A percentile compares a stretch with the other conserved stretches of the same genome.
phyloP scores from a whole-genome alignment of 371 early-diverging fungal genomes.

The Apophysomyces ossiformis region DNA sequence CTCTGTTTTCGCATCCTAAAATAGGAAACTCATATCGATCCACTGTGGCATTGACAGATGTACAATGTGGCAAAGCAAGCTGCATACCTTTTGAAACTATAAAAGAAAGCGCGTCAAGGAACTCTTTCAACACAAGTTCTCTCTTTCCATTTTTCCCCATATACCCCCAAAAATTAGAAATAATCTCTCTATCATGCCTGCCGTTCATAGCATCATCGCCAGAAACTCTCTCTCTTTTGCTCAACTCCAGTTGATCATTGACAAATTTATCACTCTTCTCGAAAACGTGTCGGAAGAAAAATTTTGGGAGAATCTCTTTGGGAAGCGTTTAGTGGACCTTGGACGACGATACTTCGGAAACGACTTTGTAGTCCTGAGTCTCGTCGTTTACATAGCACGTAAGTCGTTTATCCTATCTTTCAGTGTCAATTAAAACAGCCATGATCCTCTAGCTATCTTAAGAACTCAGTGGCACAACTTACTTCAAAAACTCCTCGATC shows the following conservation, averaged over 20 bases:
- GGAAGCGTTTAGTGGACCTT: conserved; percentile 31
- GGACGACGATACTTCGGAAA: conserved; percentile 42
- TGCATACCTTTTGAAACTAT: no score
- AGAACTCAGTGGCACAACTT: conserved; percentile 30
- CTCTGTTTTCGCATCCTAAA: no score
- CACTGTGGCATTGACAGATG: no score
- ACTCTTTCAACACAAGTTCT: no score
- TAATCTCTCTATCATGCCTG: no score
- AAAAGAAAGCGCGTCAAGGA: no score
- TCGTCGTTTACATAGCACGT: conserved; percentile 37
- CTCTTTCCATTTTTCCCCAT: no score
- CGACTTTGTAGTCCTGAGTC: conserved; percentile 36
- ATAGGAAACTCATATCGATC: no score
- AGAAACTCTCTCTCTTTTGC: no score
- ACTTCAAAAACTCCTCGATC: conserved; percentile 12
- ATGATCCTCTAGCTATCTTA: conserved; percentile 30
- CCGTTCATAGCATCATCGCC: no score
- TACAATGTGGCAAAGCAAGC: no score
- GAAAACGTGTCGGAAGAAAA: conserved; percentile 35
- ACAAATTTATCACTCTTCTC: conserved; percentile 26
- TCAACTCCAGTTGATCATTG: conserved; percentile 3
- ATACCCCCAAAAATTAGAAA: no score
- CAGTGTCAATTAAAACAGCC: background rate
- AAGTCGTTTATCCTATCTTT: background rate
- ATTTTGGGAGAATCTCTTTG: conserved; percentile 36